Evolutionary conservation across 202 grass and related monocot genomes (phyloP).

Genomic region (Schoenoplectus tabernaemontani): DNA sequence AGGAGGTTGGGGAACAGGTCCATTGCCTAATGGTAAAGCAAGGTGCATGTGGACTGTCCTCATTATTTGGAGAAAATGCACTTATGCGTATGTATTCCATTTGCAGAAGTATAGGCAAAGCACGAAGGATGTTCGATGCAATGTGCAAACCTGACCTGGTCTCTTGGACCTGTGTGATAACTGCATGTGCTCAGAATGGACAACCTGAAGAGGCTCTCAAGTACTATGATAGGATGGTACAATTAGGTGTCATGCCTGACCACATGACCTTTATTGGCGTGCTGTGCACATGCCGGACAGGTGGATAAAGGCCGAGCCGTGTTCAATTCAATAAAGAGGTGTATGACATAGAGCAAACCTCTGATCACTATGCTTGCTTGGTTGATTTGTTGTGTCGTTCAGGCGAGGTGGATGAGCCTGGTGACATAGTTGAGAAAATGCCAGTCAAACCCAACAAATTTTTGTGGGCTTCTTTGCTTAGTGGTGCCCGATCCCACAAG

Average conservation of each 20-base stretch:
- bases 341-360: conserved; percentile 42
- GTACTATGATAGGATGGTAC: conserved; percentile 54
- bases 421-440: conserved; percentile 55
- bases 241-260: conserved; percentile 48
- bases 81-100: conserved; percentile 83
- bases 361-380: conserved; percentile 75
- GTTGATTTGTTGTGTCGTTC: conserved; percentile 70
- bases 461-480: conserved; percentile 78
- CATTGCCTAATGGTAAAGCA: conserved; percentile 58
- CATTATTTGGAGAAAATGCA: conserved; percentile 50
- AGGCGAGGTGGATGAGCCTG: conserved; percentile 45
- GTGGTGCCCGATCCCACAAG: conserved; percentile 57
- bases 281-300: conserved; percentile 64
- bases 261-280: conserved; percentile 64
- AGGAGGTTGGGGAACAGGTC: conserved; percentile 54
- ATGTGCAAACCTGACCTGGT: conserved; percentile 53
- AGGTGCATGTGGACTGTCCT: conserved; percentile 17
- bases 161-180: conserved; percentile 56
- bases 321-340: conserved; percentile 59
- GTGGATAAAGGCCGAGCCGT: conserved; percentile 52
- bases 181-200: conserved; percentile 68
- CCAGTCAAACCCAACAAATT: conserved; percentile 63
- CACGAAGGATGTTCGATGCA: conserved; percentile 41
- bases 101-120: conserved; percentile 52
- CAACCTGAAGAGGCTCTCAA: conserved; percentile 45